Base-by-base conservation (phyloP, 2,329 filamentous ascomycete genomes). In the Raffaelea deltoideospora region DNA sequence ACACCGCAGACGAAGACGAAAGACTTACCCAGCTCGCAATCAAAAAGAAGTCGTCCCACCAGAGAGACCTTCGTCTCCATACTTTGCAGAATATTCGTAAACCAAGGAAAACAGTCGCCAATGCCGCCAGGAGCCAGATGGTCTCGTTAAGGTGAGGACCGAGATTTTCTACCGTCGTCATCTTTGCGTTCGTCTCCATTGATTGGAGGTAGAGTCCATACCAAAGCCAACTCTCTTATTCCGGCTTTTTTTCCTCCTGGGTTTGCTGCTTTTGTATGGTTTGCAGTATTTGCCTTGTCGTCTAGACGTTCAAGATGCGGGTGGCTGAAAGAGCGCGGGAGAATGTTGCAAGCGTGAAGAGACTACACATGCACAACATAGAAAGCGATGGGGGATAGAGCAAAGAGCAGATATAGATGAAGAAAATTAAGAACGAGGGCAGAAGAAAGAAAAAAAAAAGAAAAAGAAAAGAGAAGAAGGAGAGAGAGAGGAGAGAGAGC, bases 21-120 rank as follows among this genome's bases (percentile, higher is more conserved):
- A n/a, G n/a, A n/a, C 45, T 33, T n/a, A 50, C 48, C 44, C 45
- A 47, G 21, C 44, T 38, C 3, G 34, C 42, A 22, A 49, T 44
- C 7, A 49, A 39, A 19, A 50, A 35, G 5, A 36, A 36, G 30
- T 50, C 47, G 15, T 50, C 48, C 46, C 47, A 50, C 48, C 48
- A 49, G 4, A 50, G 41, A 1, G 41, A 41, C 7, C 43, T 38
- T 6, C 41, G 34, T 13, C 44, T 38, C 11, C 38, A 34, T 19
- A 44, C 27, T 15, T 47, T 42, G 41, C 44, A 47, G 37, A 49
- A 49, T 4, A 50, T 19, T 10, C 48, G 44, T 19, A 50, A 41
- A 17, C 11, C 38, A 15, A 50, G 41, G 27, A 50, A 41, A 15
- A 29, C n/a, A 5, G 38, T 32, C 4, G 47, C 33, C 5, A 48